phyloP scores from a whole-genome alignment of 305 asterid species.

The Caryopteris hybrid region DNA sequence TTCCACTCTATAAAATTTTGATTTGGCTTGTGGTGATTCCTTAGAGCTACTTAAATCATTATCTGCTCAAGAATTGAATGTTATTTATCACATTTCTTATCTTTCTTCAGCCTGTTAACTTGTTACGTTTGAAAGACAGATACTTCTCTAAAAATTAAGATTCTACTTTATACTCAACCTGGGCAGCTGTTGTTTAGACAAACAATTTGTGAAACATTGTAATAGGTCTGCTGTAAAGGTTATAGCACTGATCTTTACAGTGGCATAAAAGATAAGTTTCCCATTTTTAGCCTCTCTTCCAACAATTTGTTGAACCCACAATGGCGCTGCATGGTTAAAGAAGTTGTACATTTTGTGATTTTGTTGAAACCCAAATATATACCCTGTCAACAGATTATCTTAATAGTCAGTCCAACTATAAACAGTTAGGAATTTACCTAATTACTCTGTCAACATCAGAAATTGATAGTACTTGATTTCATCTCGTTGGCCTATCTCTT shows the following conservation, averaged over 20 bases:
- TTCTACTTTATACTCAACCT: not conserved
- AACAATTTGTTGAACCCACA: not conserved
- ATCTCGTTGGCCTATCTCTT: slow-evolving; percentile 8
- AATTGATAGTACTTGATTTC: slow-evolving; percentile 4
- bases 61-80: not conserved
- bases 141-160: not conserved
- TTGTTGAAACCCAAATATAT: not conserved
- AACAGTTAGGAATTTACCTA: not conserved
- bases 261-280: not conserved
- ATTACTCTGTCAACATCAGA: not conserved
- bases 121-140: not conserved
- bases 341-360: not conserved
- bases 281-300: not conserved
- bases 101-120: slow-evolving; percentile 11
- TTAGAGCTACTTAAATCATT: slow-evolving; percentile 3
- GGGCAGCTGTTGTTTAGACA: not conserved
- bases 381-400: not conserved
- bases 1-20: not conserved
- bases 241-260: not conserved
- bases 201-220: not conserved
- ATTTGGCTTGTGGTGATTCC: not conserved
- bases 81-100: not conserved
- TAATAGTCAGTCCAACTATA: slow-evolving; percentile 1
- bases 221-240: not conserved
- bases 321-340: not conserved